phyloP scores from a whole-genome alignment of 2,329 filamentous ascomycete genomes.

The Bimuria novae-zelandiae region DNA sequence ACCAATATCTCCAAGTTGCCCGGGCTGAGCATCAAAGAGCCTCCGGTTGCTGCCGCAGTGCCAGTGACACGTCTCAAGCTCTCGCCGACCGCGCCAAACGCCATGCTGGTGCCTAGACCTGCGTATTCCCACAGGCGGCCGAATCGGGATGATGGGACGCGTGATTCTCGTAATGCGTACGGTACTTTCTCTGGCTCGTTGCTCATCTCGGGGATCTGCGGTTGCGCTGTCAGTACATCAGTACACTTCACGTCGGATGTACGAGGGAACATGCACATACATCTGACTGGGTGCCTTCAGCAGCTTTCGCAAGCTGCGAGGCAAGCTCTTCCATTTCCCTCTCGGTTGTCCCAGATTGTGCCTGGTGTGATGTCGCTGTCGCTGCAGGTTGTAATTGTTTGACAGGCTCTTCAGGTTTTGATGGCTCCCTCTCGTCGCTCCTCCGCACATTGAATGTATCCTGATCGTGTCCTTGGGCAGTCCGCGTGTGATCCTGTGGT shows the following conservation, averaged over 20 bases:
- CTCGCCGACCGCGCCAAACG: slow-evolving; percentile 88
- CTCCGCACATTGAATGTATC: slow-evolving; percentile 40
- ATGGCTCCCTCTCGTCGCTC: slow-evolving; percentile 18
- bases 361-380: slow-evolving; percentile 11
- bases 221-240: slow-evolving; percentile 53
- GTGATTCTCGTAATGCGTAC: slow-evolving; percentile 83
- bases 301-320: slow-evolving; percentile 53
- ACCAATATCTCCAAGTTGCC: slow-evolving; percentile 93
- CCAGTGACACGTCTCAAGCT: slow-evolving; percentile 79
- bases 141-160: slow-evolving; percentile 84
- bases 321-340: slow-evolving; percentile 53
- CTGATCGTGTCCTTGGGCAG: slow-evolving; percentile 45
- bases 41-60: slow-evolving; percentile 58
- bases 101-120: slow-evolving; percentile 91
- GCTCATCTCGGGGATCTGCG: slow-evolving; percentile 41
- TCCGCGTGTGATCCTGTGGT: slow-evolving; percentile 45
- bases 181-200: slow-evolving; percentile 39
- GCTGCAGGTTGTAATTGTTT: slow-evolving; percentile 18
- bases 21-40: slow-evolving; percentile 85
- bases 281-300: slow-evolving; percentile 37
- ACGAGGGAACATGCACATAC: slow-evolving; percentile 20
- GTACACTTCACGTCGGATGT: slow-evolving; percentile 28
- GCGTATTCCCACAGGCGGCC: slow-evolving; percentile 94
- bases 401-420: slow-evolving; percentile 13
- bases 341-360: slow-evolving; percentile 23